A percentile compares a stretch with the other conserved stretches of the same genome.
These are phyloP conservation scores for Aphanoascus verrucosus DNA, from an alignment of 2,329 filamentous ascomycete genomes.

Conservation along the genomic window DNA sequence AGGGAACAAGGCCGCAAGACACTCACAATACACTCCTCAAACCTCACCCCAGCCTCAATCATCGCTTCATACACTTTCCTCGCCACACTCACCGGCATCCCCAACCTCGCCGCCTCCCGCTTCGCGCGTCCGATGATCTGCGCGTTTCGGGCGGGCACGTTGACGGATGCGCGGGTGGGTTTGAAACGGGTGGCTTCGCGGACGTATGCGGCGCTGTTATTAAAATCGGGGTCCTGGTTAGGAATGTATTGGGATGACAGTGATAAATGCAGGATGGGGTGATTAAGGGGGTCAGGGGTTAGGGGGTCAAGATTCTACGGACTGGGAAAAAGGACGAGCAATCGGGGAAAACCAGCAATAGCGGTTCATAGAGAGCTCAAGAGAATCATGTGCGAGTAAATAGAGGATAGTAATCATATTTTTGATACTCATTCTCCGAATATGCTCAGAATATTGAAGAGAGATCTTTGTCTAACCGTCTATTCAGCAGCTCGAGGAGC, in stretches of 20 bases:
- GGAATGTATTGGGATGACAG: background rate
- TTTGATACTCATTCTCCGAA: background rate
- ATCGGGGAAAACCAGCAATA: no score
- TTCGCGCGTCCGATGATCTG: background rate
- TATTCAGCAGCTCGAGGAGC: background rate
- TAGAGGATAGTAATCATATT: background rate
- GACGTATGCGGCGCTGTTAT: background rate
- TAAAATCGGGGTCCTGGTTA: background rate
- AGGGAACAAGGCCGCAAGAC: background rate
- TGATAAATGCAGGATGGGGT: background rate
- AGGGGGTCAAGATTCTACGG: background rate
- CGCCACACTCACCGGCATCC: background rate
- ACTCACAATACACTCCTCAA: conserved; percentile 5
- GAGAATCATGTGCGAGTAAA: no score
- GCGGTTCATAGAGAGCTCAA: no score
- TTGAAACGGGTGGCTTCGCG: conserved; percentile 4
- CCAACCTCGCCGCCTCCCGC: background rate
- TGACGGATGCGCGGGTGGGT: background rate
- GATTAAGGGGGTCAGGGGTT: background rate
- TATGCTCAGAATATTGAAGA: background rate
- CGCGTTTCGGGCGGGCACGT: background rate
- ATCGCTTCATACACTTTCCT: background rate
- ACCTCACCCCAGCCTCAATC: background rate
- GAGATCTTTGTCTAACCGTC: background rate
- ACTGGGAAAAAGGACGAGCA: no score